Evolutionary conservation across 2,329 filamentous ascomycete genomes (phyloP).

Genomic region (Pseudocercospora macadamiae): DNA sequence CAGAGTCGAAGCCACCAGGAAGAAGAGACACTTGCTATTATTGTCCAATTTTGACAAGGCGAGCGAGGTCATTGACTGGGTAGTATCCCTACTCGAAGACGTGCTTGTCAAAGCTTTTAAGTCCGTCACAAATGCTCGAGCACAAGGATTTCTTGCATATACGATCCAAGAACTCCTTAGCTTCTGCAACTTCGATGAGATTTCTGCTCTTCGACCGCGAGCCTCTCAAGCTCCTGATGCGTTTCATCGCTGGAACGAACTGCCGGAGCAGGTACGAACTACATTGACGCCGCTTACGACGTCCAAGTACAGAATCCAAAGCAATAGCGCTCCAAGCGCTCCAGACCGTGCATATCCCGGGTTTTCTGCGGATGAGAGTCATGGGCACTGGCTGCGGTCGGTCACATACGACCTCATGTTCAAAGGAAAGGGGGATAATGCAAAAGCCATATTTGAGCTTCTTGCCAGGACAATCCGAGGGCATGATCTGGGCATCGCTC

Average conservation of each 20-base stretch:
- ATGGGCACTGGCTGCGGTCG: slow-evolving; percentile 78
- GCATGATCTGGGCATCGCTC: slow-evolving; percentile 82
- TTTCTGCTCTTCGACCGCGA: slow-evolving; percentile 54
- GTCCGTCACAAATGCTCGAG: slow-evolving; percentile 81
- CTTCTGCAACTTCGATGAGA: slow-evolving; percentile 71
- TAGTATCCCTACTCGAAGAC: slow-evolving; percentile 80
- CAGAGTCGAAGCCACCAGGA: slow-evolving; percentile 76
- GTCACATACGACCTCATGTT: slow-evolving; percentile 82
- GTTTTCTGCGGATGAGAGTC: slow-evolving; percentile 68
- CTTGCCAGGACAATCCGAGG: slow-evolving; percentile 80
- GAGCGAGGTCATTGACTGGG: slow-evolving; percentile 82
- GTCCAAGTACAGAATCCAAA: slow-evolving; percentile 76
- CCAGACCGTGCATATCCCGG: slow-evolving; percentile 67
- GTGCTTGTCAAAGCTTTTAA: slow-evolving; percentile 90
- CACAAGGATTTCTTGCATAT: slow-evolving; percentile 90
- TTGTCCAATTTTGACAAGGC: slow-evolving; percentile 80
- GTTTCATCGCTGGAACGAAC: slow-evolving; percentile 73
- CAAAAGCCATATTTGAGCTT: slow-evolving; percentile 76
- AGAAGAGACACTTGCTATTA: slow-evolving; percentile 81
- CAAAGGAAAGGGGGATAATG: slow-evolving; percentile 73
- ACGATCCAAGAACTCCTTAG: slow-evolving; percentile 90
- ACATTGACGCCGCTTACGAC: slow-evolving; percentile 85
- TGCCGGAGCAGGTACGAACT: slow-evolving; percentile 77
- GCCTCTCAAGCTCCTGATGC: slow-evolving; percentile 61
- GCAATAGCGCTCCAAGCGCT: slow-evolving; percentile 32